Evolutionary conservation across 169 alveolate genomes (phyloP).

Genomic region (Eimeria maxima): DNA sequence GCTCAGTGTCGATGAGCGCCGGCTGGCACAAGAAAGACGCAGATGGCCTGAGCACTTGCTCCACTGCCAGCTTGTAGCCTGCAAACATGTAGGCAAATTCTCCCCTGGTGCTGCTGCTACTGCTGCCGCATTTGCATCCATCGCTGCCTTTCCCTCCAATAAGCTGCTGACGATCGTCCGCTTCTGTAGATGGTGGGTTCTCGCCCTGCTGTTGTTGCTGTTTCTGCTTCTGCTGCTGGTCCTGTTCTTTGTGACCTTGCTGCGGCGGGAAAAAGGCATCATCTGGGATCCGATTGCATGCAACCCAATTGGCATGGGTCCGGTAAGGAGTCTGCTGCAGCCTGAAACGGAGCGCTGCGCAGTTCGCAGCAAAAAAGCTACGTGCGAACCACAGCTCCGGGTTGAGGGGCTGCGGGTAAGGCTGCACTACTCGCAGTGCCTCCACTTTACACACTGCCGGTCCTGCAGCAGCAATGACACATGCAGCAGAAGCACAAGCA

Average conservation of each 20-base stretch:
- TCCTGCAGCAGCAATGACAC: constrained; percentile 56
- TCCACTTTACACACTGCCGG: constrained; percentile 32
- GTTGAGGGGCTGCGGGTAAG: constrained; percentile 55
- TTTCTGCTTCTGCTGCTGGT: constrained; percentile 27
- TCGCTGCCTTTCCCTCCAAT: background rate
- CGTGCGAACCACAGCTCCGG: constrained; percentile 16
- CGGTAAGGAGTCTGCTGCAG: constrained; percentile 51
- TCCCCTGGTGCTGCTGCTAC: constrained; percentile 7
- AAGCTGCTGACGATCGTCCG: background rate
- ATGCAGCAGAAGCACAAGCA: background rate
- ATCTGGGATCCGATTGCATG: constrained; percentile 45
- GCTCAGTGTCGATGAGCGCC: background rate
- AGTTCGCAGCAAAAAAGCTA: constrained; percentile 39
- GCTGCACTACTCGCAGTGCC: constrained; percentile 64
- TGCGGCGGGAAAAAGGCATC: constrained; percentile 70
- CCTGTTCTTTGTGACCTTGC: background rate
- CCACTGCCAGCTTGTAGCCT: constrained; percentile 4
- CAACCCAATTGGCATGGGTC: constrained; percentile 51
- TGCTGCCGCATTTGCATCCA: background rate
- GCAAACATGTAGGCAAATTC: constrained; percentile 1
- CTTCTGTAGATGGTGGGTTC: background rate
- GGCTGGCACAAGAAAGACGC: constrained; percentile 20
- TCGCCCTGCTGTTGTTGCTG: background rate
- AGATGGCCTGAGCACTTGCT: constrained; percentile 40
- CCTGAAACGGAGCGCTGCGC: constrained; percentile 54